A percentile compares a stretch with the other conserved stretches of the same genome.
Conservation (phyloP, 2,329 filamentous ascomycete genomes). For the Endoconidiophora polonica region DNA sequence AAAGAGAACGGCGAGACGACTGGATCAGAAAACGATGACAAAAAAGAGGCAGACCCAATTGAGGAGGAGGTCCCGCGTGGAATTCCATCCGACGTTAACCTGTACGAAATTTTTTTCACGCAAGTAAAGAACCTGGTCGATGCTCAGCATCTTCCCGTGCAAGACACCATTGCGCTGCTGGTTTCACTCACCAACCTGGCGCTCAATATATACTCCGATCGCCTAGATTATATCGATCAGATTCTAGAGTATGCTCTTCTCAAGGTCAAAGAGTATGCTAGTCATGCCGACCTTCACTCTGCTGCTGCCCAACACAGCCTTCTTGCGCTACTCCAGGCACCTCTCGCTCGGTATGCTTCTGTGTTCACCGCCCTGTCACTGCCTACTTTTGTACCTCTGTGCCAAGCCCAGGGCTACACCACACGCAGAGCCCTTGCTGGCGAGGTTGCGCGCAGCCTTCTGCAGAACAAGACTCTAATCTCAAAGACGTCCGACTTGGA, state of each 20-base stretch:
- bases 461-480: conserved; percentile 68
- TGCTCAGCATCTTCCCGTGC: conserved; percentile 76
- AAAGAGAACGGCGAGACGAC: conserved; percentile 13
- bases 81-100: conserved; percentile 62
- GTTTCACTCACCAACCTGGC: conserved; percentile 91
- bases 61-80: conserved; percentile 19
- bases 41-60: conserved; percentile 3
- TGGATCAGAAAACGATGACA: conserved; percentile 17
- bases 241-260: conserved; percentile 74
- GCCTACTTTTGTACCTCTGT: conserved; percentile 77
- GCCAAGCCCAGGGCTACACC: conserved; percentile 82
- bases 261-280: conserved; percentile 77
- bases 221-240: conserved; percentile 88
- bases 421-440: conserved; percentile 82
- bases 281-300: conserved; percentile 90
- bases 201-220: conserved; percentile 85
- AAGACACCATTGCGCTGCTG: conserved; percentile 83
- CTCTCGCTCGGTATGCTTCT: conserved; percentile 76
- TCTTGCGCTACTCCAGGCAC: conserved; percentile 75
- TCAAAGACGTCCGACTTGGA: conserved; percentile 65
- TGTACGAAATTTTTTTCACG: conserved; percentile 95
- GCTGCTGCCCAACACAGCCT: conserved; percentile 75
- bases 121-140: conserved; percentile 90
- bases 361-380: conserved; percentile 92
- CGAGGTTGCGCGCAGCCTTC: conserved; percentile 67